Percentiles rank a stretch among this genome's conserved stretches.
These are phyloP conservation scores for Suillus occidentalis DNA, from an alignment of 768 basidiomycete species.

Conservation along the genomic window DNA sequence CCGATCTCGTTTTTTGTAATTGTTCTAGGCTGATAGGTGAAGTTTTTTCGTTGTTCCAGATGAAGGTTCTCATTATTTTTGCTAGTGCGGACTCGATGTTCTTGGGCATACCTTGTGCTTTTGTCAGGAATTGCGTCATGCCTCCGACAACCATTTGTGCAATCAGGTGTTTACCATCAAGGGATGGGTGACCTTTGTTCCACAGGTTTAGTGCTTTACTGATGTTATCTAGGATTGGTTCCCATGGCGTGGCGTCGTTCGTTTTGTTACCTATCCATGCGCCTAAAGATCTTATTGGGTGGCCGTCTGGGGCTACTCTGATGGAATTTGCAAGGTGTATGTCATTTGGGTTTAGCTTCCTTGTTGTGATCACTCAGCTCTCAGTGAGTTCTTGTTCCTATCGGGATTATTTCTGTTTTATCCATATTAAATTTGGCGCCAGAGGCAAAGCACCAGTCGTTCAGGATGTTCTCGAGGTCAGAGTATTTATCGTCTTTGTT, in stretches of 20 bases:
- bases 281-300: background rate
- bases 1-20: too few species aligned
- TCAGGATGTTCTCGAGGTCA: slow-evolving; percentile 10
- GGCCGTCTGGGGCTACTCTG: background rate
- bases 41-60: background rate
- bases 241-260: background rate
- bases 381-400: background rate
- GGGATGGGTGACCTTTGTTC: background rate
- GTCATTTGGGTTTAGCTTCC: background rate
- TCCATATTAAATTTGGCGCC: slow-evolving; percentile 20
- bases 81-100: background rate
- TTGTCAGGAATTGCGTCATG: background rate
- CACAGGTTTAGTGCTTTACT: background rate
- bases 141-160: background rate
- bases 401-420: slow-evolving; percentile 25
- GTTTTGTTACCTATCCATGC: background rate
- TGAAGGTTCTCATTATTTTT: background rate
- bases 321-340: too few species aligned
- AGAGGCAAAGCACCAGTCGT: slow-evolving; percentile 16
- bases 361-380: background rate
- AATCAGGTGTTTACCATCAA: background rate
- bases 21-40: background rate
- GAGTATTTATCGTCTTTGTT: slow-evolving; percentile 8
- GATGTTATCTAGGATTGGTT: background rate
- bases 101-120: background rate